Evolutionary conservation across 805 yeast species (phyloP), one percentile per base, ranked within the genome.

Genomic region (Trichomonascus vanleenenianus): DNA sequence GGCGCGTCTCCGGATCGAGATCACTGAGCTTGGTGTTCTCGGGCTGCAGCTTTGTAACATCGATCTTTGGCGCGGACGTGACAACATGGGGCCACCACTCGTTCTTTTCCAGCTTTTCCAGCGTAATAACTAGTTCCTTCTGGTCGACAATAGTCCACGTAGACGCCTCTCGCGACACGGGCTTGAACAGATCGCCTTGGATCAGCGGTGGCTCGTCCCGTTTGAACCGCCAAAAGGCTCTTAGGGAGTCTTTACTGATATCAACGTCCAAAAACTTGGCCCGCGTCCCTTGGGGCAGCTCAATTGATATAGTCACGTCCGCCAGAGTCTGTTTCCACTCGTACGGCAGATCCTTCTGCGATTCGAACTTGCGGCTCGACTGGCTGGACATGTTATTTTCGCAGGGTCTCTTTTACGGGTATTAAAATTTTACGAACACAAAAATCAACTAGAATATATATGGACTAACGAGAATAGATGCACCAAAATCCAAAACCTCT

Each of bases 61-160:
- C 74, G 43, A 70, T 67, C 50, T 66, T 64, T 33, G 73, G 71
- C 38, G 69, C 73, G 2, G 60, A 36, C 3, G 56, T 58, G 3
- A 70, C 63, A 8, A 71, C 71, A 47, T 65, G 72, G 15, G 74
- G 73, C 75, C 75, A 71, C 75, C 75, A 71, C 43, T 70, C 70
- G 43, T 56, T 55, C 40, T 59, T 51, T 51, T 61, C 64, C 37
- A 41, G 39, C 51, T 70, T 70, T 31, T 67, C 70, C 14, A 70
- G 55, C 7, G 64, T 58, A 15, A 70, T 49, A 8, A 57, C 50
- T 19, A 70, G 57, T 48, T 63, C 70, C 32, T 51, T 54, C 39
- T 58, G 60, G 44, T 70, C 74, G 16, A 60, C 67, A 3, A 71
- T 56, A 3, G 70, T 57, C 75, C 75, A 70, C 2, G 73, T 66